These are phyloP conservation scores for Debaryomycetaceae sp. DNA, from an alignment of 1,139 yeast species.

Conservation along the genomic window DNA sequence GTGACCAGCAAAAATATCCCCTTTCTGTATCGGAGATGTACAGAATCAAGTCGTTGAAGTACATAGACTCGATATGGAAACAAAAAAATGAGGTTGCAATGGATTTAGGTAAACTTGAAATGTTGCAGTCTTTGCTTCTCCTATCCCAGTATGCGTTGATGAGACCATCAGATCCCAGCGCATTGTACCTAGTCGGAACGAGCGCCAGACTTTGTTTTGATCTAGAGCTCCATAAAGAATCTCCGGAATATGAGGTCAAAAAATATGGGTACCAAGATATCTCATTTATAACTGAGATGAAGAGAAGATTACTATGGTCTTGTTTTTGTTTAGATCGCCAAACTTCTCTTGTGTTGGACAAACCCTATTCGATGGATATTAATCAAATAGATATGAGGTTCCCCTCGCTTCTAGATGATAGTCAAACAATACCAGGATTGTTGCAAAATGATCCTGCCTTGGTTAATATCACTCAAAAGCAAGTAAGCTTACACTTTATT, in stretches of 20 bases:
- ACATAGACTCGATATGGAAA: constrained; percentile 10
- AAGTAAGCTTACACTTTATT: constrained; percentile 8
- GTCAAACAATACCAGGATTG: constrained; percentile 1
- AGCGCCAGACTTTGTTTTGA: constrained; percentile 18
- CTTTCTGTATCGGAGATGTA: constrained; percentile 6
- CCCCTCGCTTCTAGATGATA: constrained; percentile 5
- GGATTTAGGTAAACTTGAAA: constrained; percentile 8
- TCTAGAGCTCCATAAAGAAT: constrained; percentile 17
- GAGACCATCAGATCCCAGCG: constrained; percentile 20
- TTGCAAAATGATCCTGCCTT: neutral
- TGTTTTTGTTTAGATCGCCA: constrained; percentile 18
- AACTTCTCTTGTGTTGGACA: constrained; percentile 14
- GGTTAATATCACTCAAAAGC: constrained; percentile 2
- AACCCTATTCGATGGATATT: constrained; percentile 16
- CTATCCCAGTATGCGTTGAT: constrained; percentile 10
- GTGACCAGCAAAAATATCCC: constrained; percentile 9
- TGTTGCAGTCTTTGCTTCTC: constrained; percentile 10
- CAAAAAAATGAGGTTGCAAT: constrained; percentile 1
- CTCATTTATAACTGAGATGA: constrained; percentile 4
- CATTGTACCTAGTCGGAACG: constrained; percentile 20
- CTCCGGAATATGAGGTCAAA: constrained; percentile 2
- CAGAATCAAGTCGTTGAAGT: constrained; percentile 7
- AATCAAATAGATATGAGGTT: constrained; percentile 5
- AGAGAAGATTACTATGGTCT: constrained; percentile 16
- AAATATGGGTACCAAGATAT: neutral